These are phyloP conservation scores for Boletus pseudo-olivaceus DNA, from an alignment of 768 basidiomycete species.

Conservation along the genomic window DNA sequence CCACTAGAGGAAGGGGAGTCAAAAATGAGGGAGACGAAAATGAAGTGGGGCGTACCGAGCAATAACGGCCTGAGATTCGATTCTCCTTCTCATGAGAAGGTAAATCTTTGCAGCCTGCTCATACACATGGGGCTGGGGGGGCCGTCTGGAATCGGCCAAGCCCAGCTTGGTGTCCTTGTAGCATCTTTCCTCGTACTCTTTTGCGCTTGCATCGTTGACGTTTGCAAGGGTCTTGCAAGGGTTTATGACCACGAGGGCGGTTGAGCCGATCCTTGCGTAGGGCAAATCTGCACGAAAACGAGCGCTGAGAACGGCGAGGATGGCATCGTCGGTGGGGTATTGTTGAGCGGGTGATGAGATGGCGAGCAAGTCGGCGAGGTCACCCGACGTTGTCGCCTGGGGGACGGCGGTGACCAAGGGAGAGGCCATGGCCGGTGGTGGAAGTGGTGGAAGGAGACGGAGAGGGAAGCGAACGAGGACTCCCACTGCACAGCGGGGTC, in stretches of 20 bases:
- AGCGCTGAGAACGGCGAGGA: slow-evolving; percentile 51
- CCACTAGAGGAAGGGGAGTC: slow-evolving; percentile 39
- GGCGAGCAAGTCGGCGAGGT: slow-evolving; percentile 46
- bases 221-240: slow-evolving; percentile 56
- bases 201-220: slow-evolving; percentile 53
- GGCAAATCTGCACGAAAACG: slow-evolving; percentile 59
- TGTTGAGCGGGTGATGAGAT: slow-evolving; percentile 37
- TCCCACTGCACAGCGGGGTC: background rate
- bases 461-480: slow-evolving; percentile 2
- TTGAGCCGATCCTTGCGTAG: slow-evolving; percentile 48
- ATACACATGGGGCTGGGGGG: slow-evolving; percentile 57
- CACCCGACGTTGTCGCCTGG: slow-evolving; percentile 43
- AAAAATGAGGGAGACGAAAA: slow-evolving; percentile 11
- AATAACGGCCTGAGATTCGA: slow-evolving; percentile 52
- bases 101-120: slow-evolving; percentile 61
- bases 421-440: slow-evolving; percentile 39
- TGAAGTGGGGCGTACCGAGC: slow-evolving; percentile 41
- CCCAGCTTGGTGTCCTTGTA: slow-evolving; percentile 51
- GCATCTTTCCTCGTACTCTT: slow-evolving; percentile 52
- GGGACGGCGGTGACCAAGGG: slow-evolving; percentile 28
- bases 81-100: slow-evolving; percentile 51
- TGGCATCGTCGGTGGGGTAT: slow-evolving; percentile 54
- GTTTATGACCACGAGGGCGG: slow-evolving; percentile 55
- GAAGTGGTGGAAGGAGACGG: slow-evolving; percentile 1
- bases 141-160: slow-evolving; percentile 34